Evolutionary conservation across 2,329 filamentous ascomycete species (phyloP).

Genomic region (Pseudocercospora ulei): DNA sequence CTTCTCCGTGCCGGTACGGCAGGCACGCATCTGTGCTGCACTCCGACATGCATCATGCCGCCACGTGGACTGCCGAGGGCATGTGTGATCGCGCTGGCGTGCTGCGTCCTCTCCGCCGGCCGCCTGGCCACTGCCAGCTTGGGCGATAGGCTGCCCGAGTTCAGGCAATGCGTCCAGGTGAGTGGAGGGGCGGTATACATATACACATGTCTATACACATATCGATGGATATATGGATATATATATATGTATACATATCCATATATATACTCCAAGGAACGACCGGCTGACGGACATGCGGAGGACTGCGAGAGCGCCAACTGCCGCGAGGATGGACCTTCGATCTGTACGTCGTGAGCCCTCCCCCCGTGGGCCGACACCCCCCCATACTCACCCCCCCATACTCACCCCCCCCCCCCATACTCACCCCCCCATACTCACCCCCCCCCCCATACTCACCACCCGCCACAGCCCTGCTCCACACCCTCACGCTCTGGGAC

Average conservation of each 20-base stretch:
- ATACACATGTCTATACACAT: too few species aligned
- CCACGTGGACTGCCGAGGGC: slow-evolving; percentile 18
- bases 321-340: slow-evolving; percentile 57
- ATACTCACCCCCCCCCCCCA: slow-evolving; percentile 62
- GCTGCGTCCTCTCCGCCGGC: slow-evolving; percentile 14
- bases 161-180: slow-evolving; percentile 77
- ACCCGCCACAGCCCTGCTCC: slow-evolving; percentile 57
- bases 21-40: slow-evolving; percentile 12
- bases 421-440: slow-evolving; percentile 50
- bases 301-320: slow-evolving; percentile 75
- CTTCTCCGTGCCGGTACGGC: too few species aligned
- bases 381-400: slow-evolving; percentile 6
- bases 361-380: slow-evolving; percentile 9
- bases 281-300: slow-evolving; percentile 1
- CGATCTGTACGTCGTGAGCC: slow-evolving; percentile 61
- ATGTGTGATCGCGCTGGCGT: slow-evolving; percentile 21
- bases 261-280: too few species aligned
- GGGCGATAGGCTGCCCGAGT: slow-evolving; percentile 79
- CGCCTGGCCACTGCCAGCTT: slow-evolving; percentile 51
- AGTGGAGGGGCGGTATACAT: slow-evolving; percentile 6
- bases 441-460: slow-evolving; percentile 5
- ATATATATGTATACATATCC: too few species aligned
- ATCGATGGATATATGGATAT: too few species aligned
- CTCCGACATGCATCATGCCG: slow-evolving; percentile 27
- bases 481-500: slow-evolving; percentile 80